Conservation (phyloP, 768 basidiomycete genomes). For the Chalciporus piperatus region DNA sequence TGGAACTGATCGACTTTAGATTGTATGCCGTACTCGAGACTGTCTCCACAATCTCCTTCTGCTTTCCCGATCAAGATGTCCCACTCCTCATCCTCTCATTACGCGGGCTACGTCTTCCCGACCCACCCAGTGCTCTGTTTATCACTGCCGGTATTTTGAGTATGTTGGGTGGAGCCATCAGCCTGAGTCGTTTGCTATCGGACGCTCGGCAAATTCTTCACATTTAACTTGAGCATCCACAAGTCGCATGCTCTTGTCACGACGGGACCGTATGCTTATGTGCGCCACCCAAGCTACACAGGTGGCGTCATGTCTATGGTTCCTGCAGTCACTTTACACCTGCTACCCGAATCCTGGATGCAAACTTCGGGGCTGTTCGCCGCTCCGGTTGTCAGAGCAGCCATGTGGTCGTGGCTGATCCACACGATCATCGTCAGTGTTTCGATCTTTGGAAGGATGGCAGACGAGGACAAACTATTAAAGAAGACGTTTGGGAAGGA, state of each 20-base stretch:
- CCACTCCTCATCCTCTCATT: background rate
- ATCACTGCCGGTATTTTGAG: slow-evolving; percentile 36
- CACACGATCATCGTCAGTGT: slow-evolving; percentile 39
- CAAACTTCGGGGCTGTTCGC: slow-evolving; percentile 41
- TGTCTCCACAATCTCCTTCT: no score
- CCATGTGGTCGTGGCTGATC: slow-evolving; percentile 24
- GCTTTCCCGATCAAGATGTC: no score
- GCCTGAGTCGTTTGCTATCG: slow-evolving; percentile 43
- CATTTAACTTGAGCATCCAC: slow-evolving; percentile 50
- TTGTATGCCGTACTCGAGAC: no score
- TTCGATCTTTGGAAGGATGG: slow-evolving; percentile 31
- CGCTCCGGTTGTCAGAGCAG: slow-evolving; percentile 30
- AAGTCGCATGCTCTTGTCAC: slow-evolving; percentile 45
- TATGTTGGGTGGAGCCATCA: slow-evolving; percentile 38
- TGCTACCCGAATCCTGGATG: slow-evolving; percentile 42
- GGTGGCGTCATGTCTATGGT: slow-evolving; percentile 37
- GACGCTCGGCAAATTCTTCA: slow-evolving; percentile 47
- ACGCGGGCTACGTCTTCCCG: background rate
- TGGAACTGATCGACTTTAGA: background rate
- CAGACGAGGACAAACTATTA: slow-evolving; percentile 45
- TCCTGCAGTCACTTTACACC: background rate
- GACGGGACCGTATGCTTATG: slow-evolving; percentile 44
- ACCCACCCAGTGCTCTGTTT: slow-evolving; percentile 10
- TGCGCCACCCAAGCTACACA: slow-evolving; percentile 50
- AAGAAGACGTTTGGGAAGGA: slow-evolving; percentile 37